Evolutionary conservation across 2,329 filamentous ascomycete genomes (phyloP).

Genomic region (Hymenoscyphus fraxineus): DNA sequence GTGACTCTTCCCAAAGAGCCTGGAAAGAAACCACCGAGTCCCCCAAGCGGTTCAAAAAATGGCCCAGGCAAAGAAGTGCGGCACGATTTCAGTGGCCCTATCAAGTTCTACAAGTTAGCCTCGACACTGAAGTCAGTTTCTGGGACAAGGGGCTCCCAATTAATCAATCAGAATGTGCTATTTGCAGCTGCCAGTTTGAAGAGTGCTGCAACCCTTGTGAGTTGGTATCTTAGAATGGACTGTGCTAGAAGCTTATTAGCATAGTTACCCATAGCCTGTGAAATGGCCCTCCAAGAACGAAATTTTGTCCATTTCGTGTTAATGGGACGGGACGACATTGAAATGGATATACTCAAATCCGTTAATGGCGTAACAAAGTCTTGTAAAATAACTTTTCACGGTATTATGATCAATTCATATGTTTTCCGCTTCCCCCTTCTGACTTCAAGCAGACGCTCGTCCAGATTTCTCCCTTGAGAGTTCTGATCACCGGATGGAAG

Average conservation of each 20-base stretch:
- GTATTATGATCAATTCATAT: constrained; percentile 29
- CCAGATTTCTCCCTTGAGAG: constrained; percentile 70
- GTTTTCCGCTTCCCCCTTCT: constrained; percentile 12
- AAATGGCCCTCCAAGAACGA: constrained; percentile 67
- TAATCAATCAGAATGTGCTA: constrained; percentile 65
- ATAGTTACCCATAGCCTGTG: constrained; percentile 72
- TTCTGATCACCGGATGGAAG: constrained; percentile 64
- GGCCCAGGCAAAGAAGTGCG: constrained; percentile 21
- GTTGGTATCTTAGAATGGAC: too few species aligned
- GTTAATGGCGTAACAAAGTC: constrained; percentile 73
- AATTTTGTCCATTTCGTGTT: constrained; percentile 81
- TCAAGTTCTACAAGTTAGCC: constrained; percentile 65
- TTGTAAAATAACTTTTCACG: constrained; percentile 64
- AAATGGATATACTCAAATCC: constrained; percentile 63
- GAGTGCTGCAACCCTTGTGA: constrained; percentile 61
- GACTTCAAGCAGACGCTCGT: constrained; percentile 59
- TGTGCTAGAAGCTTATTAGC: too few species aligned
- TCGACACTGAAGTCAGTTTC: constrained; percentile 58
- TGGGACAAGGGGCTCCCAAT: constrained; percentile 48
- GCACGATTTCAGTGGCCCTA: constrained; percentile 62
- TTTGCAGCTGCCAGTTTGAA: constrained; percentile 74
- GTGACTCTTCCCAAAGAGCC: constrained; percentile 10
- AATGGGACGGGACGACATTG: constrained; percentile 68
- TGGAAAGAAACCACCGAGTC: constrained; percentile 26
- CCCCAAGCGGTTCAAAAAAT: constrained; percentile 20